Base-by-base conservation (phyloP, 768 basidiomycete species). In the Mycena amicta region DNA sequence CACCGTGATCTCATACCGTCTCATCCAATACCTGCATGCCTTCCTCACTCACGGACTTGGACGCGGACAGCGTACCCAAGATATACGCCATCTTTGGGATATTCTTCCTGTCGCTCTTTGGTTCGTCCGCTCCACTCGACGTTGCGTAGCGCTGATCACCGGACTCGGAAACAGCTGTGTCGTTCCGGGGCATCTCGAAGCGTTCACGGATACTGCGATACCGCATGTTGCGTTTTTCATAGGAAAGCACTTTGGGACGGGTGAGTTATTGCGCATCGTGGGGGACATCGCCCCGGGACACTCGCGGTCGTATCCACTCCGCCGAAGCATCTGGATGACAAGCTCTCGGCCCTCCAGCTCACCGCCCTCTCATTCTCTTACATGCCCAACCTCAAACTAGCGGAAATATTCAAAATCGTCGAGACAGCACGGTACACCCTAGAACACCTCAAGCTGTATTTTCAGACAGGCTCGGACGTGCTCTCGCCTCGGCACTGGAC, bases 221-320 rank as follows among this genome's bases (percentile, higher is more conserved):
- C 90, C 89, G 1, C 79, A 80, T 23, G 74, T 89, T 16, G 66
- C 88, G 18, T 93, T 93, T 69, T 93, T 93, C 71, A 77, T 91
- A n/a, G 90, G 89, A 37, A 93, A 92, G 66, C 92, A 93, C 68
- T 92, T 93, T 64, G 92, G 92, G 31, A 93, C 92, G 15, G 84
- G 86, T 83, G 40, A 23, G 68, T n/a, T n/a, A n/a, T n/a, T n/a
- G n/a, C n/a, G n/a, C n/a, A n/a, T n/a, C n/a, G n/a, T n/a, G n/a
- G n/a, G n/a, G n/a, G n/a, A n/a, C n/a, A n/a, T n/a, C n/a, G n/a
- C n/a, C n/a, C n/a, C 50, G 25, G 4, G n/a, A n/a, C 23, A 40
- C 30, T 22, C 4, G 4, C 8, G 54, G 26, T 37, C 20, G 13
- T 40, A 31, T 39, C 5, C 13, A 39, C 4, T 16, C 27, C 18